Evolutionary conservation across 2,329 filamentous ascomycete species (phyloP), one percentile per base, ranked within the genome.

Genomic region (Fusarium begoniae): DNA sequence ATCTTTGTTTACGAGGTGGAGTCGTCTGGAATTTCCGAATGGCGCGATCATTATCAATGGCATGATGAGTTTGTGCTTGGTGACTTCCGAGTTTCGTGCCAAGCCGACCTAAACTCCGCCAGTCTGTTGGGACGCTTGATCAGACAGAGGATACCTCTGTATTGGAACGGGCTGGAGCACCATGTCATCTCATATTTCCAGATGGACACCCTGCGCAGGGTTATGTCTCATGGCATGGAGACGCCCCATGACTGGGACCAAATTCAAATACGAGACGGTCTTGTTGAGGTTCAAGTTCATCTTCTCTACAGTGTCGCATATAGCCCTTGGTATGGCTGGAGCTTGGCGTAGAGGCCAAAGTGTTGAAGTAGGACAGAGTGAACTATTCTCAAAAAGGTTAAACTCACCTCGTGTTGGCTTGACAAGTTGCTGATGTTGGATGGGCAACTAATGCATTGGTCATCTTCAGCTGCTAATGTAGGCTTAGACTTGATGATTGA

Each of bases 291-390:
- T 4, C n/a, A 44, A 12, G 2, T 24, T 1, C n/a, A 44, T 24
- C 41, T 24, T 44, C 15, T 15, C 10, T 18, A 44, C 24, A 44
- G 41, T 17, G n/a, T 44, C n/a, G n/a, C n/a, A 17, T 44, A 44
- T 17, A 44, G n/a, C 41, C 41, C 41, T 44, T 44, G 41, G 41
- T 24, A 18, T 44, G 43, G 43, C 1, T 44, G 43, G 43, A 24
- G 4, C 15, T 44, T 18, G 43, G 6, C 0, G 11, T 32, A 32
- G 32, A 30, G 32, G 32, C 32, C 2, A 0, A 1, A 12, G 15
- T 8, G n/a, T 12, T 44, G n/a, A 24, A 18, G 15, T 11, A 9
- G 1, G 43, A 8, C 43, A 24, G n/a, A n/a, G n/a, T 18, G n/a
- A 6, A 24, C n/a, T 24, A 24, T 44, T 13, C n/a, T 24, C n/a